Evolutionary conservation across 2,329 filamentous ascomycete species (phyloP), one percentile per base, ranked within the genome.

Genomic region (Phialocephala sp.): DNA sequence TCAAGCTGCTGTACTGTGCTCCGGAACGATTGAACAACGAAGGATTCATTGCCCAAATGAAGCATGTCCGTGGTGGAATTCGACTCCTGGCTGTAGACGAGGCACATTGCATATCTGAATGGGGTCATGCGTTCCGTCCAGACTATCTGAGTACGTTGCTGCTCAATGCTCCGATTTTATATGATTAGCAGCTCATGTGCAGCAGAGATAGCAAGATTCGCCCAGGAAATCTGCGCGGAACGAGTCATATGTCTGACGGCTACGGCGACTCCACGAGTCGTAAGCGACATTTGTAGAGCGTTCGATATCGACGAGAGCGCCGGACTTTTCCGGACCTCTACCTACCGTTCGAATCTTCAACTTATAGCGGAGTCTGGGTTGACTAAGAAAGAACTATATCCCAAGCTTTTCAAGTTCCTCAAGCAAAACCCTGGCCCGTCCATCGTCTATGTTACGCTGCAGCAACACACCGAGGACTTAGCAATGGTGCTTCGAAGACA

Each of bases 21-120:
- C 86, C 86, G 0, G 86, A 89, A 73, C 79, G 85, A 8, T 77
- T 89, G 12, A 88, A 87, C 71, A 88, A 88, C 63, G 85, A 88
- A 70, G 82, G 81, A 0, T 88, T 89, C 58, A 80, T 88, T 6
- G 80, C 83, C 56, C 83, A 78, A 18, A 85, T 88, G 74, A 85
- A 83, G 52, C 74, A 80, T 14, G 81, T 87, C 0, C 80, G 80
- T 0, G 85, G 85, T 1, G 85, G 85, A 8, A 79, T 88, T 1
- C 81, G 87, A 2, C 75, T 89, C 4, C 75, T 88, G 24, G 85
- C 84, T 1, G 81, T 87, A 0, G 85, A 87, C 45, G 85, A 87
- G 70, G 85, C 85, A 0, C 85, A 87, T 68, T 87, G 85, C 66
- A 84, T 88, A 45, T 87, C 84, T 3, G 83, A 86, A 78, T 84